These are phyloP conservation scores for Erythrophleum ivorense DNA, from an alignment of 331 rosid species.

Conservation along the genomic window DNA sequence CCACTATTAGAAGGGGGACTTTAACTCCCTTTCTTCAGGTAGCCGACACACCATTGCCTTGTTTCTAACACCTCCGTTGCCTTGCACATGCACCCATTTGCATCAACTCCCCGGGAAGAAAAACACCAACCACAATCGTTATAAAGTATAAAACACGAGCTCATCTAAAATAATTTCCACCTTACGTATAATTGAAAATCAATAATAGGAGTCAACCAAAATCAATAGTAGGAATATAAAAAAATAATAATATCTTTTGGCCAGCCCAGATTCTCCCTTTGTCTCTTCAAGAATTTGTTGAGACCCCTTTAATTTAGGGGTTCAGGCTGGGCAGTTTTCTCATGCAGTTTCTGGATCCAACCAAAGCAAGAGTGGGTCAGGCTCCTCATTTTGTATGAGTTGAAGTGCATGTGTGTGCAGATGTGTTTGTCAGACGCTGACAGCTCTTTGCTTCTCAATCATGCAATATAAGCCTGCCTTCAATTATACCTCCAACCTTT, in stretches of 20 bases:
- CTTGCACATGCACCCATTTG: conserved; percentile 42
- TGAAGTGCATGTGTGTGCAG: conserved; percentile 57
- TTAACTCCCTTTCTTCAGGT: neutral
- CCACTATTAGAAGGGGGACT: too few species aligned
- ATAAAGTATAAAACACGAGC: neutral
- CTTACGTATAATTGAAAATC: conserved; percentile 30
- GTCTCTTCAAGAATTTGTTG: neutral
- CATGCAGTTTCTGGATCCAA: conserved; percentile 5
- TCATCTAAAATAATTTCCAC: neutral
- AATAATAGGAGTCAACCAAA: neutral
- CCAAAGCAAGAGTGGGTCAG: conserved; percentile 43
- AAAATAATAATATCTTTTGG: neutral
- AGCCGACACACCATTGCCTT: conserved; percentile 48
- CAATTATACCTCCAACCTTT: conserved; percentile 41
- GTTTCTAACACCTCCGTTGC: conserved; percentile 30
- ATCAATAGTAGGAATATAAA: too few species aligned
- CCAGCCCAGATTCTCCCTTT: conserved; percentile 19
- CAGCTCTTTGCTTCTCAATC: conserved; percentile 60
- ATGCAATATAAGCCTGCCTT: conserved; percentile 46
- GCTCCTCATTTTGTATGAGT: conserved; percentile 34
- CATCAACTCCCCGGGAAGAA: conserved; percentile 2
- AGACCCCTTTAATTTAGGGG: neutral
- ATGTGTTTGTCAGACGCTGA: conserved; percentile 63
- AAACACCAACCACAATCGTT: neutral
- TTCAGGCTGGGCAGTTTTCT: neutral